Evolutionary conservation across 805 yeast species (phyloP).

Genomic region (Lipomyces starkeyi): DNA sequence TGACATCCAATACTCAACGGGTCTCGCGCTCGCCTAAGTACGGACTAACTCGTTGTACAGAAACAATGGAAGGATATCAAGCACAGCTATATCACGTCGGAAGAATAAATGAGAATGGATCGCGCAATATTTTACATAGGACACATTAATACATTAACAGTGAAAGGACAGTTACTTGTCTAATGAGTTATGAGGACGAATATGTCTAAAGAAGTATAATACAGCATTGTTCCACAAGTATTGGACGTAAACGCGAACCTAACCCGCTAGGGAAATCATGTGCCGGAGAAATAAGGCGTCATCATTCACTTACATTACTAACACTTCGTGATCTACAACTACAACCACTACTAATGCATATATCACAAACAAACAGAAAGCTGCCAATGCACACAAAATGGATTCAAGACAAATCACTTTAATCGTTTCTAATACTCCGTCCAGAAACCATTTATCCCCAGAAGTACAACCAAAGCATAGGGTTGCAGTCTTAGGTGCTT

Average conservation of each 20-base stretch:
- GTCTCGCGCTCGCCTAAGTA: not conserved
- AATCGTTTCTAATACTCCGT: too few species aligned
- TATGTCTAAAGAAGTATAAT: not conserved
- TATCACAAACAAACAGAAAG: not conserved
- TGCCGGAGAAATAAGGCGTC: not conserved
- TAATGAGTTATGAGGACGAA: not conserved
- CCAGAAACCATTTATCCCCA: not conserved
- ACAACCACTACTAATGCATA: not conserved
- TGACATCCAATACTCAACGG: not conserved
- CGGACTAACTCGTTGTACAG: slow-evolving; percentile 12
- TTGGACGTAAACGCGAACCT: not conserved
- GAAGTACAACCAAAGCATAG: not conserved
- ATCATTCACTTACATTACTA: not conserved
- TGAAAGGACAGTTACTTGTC: not conserved
- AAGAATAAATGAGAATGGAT: slow-evolving; percentile 12
- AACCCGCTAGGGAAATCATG: too few species aligned
- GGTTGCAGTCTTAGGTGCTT: not conserved
- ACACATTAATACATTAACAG: not conserved
- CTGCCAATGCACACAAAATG: not conserved
- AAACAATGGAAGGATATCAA: slow-evolving; percentile 39
- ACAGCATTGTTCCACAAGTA: not conserved
- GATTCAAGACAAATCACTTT: not conserved
- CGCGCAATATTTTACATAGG: not conserved
- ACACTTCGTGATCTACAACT: not conserved
- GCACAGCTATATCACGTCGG: slow-evolving; percentile 30